phyloP scores from a whole-genome alignment of 768 basidiomycete species.

The Mycena pura region DNA sequence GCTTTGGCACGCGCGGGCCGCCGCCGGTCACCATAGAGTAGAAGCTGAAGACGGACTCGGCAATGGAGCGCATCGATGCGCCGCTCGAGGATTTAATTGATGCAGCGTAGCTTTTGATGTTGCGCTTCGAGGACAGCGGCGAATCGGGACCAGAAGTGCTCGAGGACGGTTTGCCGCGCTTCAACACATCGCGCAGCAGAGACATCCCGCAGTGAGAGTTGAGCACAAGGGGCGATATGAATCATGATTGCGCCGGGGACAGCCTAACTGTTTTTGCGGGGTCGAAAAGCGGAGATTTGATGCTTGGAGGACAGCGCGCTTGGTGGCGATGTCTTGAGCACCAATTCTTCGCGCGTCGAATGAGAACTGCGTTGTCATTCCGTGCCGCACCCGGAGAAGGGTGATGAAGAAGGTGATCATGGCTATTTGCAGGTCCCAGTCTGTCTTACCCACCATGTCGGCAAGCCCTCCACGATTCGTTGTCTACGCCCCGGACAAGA shows the following conservation, averaged over 20 bases:
- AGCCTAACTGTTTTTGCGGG: no score
- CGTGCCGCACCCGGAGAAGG: no score
- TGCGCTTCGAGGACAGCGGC: conserved; percentile 20
- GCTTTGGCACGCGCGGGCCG: conserved; percentile 16
- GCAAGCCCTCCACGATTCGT: conserved; percentile 46
- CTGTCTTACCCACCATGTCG: conserved; percentile 18
- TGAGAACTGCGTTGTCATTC: no score
- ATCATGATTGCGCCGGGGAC: no score
- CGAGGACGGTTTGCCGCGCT: not conserved
- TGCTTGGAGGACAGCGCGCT: no score
- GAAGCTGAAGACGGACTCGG: conserved; percentile 21
- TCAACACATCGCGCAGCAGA: not conserved
- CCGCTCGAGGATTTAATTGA: conserved; percentile 20
- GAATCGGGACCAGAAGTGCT: not conserved
- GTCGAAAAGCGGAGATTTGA: no score
- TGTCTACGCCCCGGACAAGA: conserved; percentile 73
- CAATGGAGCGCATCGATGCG: conserved; percentile 24
- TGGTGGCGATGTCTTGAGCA: no score
- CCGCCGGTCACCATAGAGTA: conserved; percentile 18
- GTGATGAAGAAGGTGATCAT: no score
- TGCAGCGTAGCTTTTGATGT: conserved; percentile 20
- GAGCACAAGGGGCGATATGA: no score
- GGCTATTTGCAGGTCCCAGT: no score
- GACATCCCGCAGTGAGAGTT: no score
- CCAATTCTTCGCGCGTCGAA: no score